These are phyloP conservation scores for Trichoderma gracile DNA, from an alignment of 2,329 filamentous ascomycete genomes.

Conservation along the genomic window DNA sequence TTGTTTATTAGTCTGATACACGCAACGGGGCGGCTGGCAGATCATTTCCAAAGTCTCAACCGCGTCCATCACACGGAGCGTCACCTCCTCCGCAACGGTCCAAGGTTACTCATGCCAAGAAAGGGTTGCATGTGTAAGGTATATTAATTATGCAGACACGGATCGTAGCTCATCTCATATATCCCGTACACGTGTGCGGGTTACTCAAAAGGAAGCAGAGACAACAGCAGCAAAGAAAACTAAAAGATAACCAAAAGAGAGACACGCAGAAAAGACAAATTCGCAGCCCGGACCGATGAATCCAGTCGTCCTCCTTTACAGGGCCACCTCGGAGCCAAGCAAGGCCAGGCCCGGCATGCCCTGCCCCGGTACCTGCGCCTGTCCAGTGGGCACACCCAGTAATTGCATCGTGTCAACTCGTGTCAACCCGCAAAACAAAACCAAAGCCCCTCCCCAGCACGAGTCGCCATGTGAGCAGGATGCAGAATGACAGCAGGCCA, in stretches of 20 bases:
- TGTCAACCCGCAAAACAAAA: conserved; percentile 13
- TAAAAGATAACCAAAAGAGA: neutral
- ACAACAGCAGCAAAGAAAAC: neutral
- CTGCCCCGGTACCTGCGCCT: conserved; percentile 1
- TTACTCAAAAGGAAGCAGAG: conserved; percentile 2
- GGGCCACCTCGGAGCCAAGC: neutral
- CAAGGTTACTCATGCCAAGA: no score
- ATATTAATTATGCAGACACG: conserved; percentile 5
- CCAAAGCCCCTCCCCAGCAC: conserved; percentile 7
- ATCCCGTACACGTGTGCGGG: conserved; percentile 14
- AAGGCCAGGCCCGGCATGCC: neutral
- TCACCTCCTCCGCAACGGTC: neutral
- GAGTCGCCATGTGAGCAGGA: neutral
- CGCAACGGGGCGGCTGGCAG: neutral
- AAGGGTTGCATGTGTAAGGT: neutral
- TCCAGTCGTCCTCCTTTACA: conserved; percentile 8
- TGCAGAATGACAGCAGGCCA: neutral
- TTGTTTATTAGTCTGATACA: neutral
- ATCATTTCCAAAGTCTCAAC: neutral
- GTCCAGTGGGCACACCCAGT: neutral
- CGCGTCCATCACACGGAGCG: neutral
- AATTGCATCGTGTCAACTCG: conserved; percentile 24
- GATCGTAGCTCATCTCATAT: conserved; percentile 8
- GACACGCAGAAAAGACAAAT: neutral
- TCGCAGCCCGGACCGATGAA: neutral